Evolutionary conservation across 2,329 filamentous ascomycete species (phyloP), one percentile per base, ranked within the genome.

Genomic region (Alternaria dauci): DNA sequence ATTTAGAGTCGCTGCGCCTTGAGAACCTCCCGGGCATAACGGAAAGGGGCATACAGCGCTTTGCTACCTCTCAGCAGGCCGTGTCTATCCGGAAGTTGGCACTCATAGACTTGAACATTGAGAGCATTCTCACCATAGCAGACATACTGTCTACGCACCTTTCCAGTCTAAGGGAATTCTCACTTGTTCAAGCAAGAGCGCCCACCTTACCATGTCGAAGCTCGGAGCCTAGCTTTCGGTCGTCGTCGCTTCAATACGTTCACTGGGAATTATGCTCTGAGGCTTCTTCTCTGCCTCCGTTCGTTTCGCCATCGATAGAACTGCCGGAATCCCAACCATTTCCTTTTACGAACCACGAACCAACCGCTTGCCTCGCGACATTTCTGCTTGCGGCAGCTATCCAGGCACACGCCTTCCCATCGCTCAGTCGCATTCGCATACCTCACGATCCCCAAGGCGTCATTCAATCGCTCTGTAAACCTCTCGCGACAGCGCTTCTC

Each of bases 371-470:
- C 12, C 74, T 80, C 7, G 87, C 89, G 1, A 89, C 90, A 52
- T 81, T 84, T 5, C 86, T 90, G 47, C 82, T 93, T 8, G 87
- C 89, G 1, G 82, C 82, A 59, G 88, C 87, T 69, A 91, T 93
- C 65, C 77, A 78, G 5, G 83, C 85, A 1, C 80, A 80, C 5
- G 87, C 87, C 0, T 91, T 94, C 70, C 91, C 91, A 0, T 74
- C 79, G 0, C 82, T 94, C 9, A 81, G 80, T 9, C 80, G 73
- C 1, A 78, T 93, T 18, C 86, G 91, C 55, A 82, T 87, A 0
- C 91, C 90, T 1, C 87, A 87, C 58, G 91, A 94, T 65, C 85
- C 89, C 1, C 86, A 91, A 5, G 91, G 90, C 26, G 68, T 86
- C 8, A 87, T 93, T 63, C 91, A 94, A 77, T 79, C 82, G 1